Percentiles rank a stretch among this genome's conserved stretches.
Evolutionary conservation across 805 yeast genomes (phyloP).

Genomic region (Monosporozyma aerobia): DNA sequence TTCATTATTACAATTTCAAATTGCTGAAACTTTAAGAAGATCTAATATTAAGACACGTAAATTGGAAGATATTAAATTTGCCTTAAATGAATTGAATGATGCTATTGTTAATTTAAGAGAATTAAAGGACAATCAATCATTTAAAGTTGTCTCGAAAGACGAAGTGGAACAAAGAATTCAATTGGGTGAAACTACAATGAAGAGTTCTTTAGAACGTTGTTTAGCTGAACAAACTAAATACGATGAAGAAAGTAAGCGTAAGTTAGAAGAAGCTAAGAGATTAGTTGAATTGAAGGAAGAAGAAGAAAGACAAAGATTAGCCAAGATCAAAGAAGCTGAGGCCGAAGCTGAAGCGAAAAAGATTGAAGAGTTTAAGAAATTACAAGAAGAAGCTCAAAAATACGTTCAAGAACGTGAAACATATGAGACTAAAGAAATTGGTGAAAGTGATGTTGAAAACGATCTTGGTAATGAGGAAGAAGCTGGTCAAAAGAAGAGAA

Average conservation of each 20-base stretch:
- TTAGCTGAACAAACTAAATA: conserved; percentile 63
- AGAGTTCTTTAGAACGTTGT: conserved; percentile 59
- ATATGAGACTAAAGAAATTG: conserved; percentile 28
- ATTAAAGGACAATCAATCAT: conserved; percentile 38
- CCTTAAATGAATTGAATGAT: conserved; percentile 46
- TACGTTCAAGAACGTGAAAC: conserved; percentile 47
- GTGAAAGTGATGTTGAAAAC: conserved; percentile 31
- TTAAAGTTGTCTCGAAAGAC: conserved; percentile 69
- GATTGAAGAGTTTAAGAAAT: conserved; percentile 38
- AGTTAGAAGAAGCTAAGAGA: conserved; percentile 66
- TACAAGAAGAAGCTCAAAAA: conserved; percentile 50
- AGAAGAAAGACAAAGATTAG: conserved; percentile 37
- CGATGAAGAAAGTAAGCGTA: conserved; percentile 47
- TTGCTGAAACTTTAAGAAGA: conserved; percentile 74
- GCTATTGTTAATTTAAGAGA: conserved; percentile 54
- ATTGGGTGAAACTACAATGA: conserved; percentile 69
- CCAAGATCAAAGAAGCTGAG: conserved; percentile 44
- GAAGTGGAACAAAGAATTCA: conserved; percentile 82
- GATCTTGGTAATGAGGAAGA: conserved; percentile 18
- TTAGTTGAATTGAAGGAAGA: conserved; percentile 49
- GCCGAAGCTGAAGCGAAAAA: conserved; percentile 42
- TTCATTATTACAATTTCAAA: conserved; percentile 76
- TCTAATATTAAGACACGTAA: conserved; percentile 50
- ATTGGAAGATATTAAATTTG: conserved; percentile 48
- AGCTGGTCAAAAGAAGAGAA: conserved; percentile 11